Conservation (phyloP, 1,284 basidiomycete genomes). For the Vanrija sp. region DNA sequence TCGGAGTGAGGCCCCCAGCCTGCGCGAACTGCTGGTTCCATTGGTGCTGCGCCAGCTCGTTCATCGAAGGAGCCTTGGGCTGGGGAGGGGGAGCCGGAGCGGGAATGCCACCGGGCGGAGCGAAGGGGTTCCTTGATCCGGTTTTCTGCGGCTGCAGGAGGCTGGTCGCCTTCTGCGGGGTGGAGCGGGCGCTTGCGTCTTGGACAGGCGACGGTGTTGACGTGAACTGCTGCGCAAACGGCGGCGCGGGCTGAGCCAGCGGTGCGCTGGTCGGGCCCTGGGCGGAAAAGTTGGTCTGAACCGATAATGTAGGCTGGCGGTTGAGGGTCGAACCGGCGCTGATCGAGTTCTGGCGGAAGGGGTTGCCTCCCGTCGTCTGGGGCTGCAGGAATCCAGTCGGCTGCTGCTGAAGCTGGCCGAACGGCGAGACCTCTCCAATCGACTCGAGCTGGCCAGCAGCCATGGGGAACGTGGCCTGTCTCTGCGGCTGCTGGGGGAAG, state of each 20-base stretch:
- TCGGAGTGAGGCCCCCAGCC: constrained; percentile 9
- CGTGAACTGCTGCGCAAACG: constrained; percentile 49
- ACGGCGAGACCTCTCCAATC: constrained; percentile 39
- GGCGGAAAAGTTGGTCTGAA: neutral
- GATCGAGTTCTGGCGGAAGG: constrained; percentile 58
- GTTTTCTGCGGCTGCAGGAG: constrained; percentile 82
- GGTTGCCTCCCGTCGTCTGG: constrained; percentile 70
- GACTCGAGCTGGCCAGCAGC: constrained; percentile 21
- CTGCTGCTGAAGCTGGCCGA: constrained; percentile 42
- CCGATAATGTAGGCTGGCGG: constrained; percentile 2
- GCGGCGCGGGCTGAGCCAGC: constrained; percentile 55
- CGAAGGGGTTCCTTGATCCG: constrained; percentile 93
- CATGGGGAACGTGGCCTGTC: constrained; percentile 30
- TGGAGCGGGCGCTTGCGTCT: constrained; percentile 1
- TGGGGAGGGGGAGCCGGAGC: constrained; percentile 55
- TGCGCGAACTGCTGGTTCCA: constrained; percentile 15
- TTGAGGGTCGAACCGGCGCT: too few species aligned
- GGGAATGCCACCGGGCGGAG: constrained; percentile 58
- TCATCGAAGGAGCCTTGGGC: constrained; percentile 71
- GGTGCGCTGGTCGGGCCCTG: constrained; percentile 20
- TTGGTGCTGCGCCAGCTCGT: constrained; percentile 66
- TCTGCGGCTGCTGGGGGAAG: constrained; percentile 45
- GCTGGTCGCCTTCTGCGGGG: constrained; percentile 38
- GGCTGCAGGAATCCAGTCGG: constrained; percentile 59
- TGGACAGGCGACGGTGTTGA: neutral